These are phyloP conservation scores for Ulvella scutata DNA, from an alignment of 139 green algal species.

Conservation along the genomic window DNA sequence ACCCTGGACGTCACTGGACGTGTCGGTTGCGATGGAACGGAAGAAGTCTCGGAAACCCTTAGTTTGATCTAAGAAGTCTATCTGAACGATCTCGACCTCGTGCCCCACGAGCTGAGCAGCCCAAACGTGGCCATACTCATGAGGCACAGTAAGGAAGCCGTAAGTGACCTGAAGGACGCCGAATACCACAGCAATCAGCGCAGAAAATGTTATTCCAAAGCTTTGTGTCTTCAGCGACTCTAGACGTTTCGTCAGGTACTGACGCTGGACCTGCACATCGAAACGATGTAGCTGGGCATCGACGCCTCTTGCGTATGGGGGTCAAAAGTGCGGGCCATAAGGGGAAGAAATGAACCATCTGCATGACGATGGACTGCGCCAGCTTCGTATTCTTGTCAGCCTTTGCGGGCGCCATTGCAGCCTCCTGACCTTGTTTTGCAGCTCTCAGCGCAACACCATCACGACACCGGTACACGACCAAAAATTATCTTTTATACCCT, in stretches of 20 bases:
- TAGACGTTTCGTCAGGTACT: background rate
- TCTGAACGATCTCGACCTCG: background rate
- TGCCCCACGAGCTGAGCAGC: background rate
- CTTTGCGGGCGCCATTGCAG: too few relatives aligned
- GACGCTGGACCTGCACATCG: background rate
- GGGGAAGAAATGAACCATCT: too few relatives aligned
- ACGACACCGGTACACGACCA: too few relatives aligned
- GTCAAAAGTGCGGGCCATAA: too few relatives aligned
- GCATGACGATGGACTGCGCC: too few relatives aligned
- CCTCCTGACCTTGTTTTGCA: too few relatives aligned
- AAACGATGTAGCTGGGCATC: background rate
- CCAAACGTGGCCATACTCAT: background rate
- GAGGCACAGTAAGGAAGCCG: background rate
- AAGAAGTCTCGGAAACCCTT: background rate
- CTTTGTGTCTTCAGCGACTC: background rate
- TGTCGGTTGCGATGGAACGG: background rate
- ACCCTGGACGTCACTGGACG: background rate
- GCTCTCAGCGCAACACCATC: too few relatives aligned
- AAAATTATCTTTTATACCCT: too few relatives aligned
- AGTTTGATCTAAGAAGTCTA: background rate
- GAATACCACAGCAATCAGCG: background rate
- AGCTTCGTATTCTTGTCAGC: too few relatives aligned
- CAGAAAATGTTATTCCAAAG: background rate
- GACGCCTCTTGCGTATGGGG: too few relatives aligned
- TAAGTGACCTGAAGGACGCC: background rate